Evolutionary conservation across 192 early-diverging fungal species (phyloP), one percentile per base, ranked within the genome.

Genomic region (Coemansia sp.): DNA sequence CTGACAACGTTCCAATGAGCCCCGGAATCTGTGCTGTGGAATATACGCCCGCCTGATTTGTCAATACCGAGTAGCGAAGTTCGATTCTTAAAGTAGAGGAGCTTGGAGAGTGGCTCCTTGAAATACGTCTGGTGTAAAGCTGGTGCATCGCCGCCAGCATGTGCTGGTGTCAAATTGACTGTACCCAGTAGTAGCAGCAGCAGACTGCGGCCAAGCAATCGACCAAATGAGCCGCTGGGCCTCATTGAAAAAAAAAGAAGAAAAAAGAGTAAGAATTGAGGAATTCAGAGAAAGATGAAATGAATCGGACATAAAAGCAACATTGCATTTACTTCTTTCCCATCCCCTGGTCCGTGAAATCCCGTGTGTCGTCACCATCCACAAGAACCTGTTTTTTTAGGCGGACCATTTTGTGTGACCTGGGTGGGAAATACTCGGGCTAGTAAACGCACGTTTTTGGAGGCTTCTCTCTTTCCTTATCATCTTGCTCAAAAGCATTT

Each of bases 1-100:
- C 49, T 34, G 52, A 89, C 80, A 40, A 36, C 72, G 8, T 38
- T 55, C 92, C 92, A 93, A 18, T 74, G 64, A 53, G 88, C 87
- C 46, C 93, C 95, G 64, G 89, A 83, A 53, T 95, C 84, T 10
- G 68, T 62, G 31, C 93, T 93, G 43, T 88, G 87, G 68, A 76
- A 88, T 15, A 94, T 66, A 7, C 72, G 76, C 39, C 88, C 86
- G 4, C 65, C 55, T 12, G 65, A 46, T 18, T 72, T 71, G 66
- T 91, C 89, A 36, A 89, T 74, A 60, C 88, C 87, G 33, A 93
- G 79, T 39, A 87, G 71, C 39, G 65, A 58, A 5, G 61, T 20
- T 0, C 74, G 62, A 64, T 69, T 76, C 55, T 79, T 84, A 58
- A 84, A 84, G 71, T 79, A 84, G 15, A 84, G 60, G 16, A 84